Percentiles rank a stretch among this genome's conserved stretches.
Conservation (phyloP, 768 basidiomycete species). For the Dictyophora rubrovolvata region DNA sequence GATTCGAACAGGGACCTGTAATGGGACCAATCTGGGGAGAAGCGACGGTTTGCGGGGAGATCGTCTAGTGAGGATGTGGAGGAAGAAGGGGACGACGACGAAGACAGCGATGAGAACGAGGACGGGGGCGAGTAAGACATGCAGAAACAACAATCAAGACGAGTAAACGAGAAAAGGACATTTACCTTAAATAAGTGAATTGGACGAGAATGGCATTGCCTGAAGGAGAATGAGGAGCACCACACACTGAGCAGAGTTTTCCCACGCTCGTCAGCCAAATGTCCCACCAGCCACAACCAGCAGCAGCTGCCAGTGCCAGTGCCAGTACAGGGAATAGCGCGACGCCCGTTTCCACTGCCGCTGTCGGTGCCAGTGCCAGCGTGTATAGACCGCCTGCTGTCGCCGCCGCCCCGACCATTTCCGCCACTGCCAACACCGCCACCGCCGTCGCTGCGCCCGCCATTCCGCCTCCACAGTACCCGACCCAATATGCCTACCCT, state of each 20-base stretch:
- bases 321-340: background rate
- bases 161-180: background rate
- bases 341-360: no score
- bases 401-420: background rate
- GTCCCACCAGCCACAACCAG: background rate
- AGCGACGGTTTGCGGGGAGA: constrained; percentile 39
- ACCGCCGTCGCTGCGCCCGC: background rate
- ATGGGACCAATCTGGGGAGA: constrained; percentile 51
- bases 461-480: background rate
- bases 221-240: background rate
- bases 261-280: background rate
- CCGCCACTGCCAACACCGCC: background rate
- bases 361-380: background rate
- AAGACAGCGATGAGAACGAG: constrained; percentile 36
- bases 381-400: background rate
- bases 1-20: constrained; percentile 38
- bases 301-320: background rate
- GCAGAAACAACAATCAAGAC: background rate
- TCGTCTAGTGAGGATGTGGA: constrained; percentile 14
- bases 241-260: background rate
- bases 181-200: background rate
- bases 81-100: background rate
- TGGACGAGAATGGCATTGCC: background rate
- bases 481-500: constrained; percentile 3
- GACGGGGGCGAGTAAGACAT: constrained; percentile 22